Base-by-base conservation (phyloP, 1,284 basidiomycete genomes). In the Cryptococcus sp. region DNA sequence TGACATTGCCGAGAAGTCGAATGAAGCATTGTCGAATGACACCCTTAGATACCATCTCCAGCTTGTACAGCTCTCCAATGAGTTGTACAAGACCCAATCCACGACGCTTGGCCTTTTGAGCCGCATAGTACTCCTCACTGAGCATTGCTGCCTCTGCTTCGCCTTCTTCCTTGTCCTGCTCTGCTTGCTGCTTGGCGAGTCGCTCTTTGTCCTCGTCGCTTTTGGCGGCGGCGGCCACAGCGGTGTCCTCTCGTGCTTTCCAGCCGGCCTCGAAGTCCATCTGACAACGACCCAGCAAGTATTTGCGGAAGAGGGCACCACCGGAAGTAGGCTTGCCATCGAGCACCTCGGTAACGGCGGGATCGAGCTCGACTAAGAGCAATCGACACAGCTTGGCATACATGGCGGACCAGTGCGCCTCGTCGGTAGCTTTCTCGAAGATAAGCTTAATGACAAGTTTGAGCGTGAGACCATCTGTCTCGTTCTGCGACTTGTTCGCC, bases 1-100 rank as follows among this genome's bases (percentile, higher is more conserved):
- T 88, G 59, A 94, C 89, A 74, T 97, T 96, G 63, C 88, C 86
- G 25, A 98, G 83, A 7, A 98, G 85, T 80, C 93, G 93, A 84
- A 93, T 91, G 75, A 98, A 88, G 82, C 94, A 98, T 74, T 92
- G 88, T 80, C 93, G 90, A 88, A 99, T 97, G 80, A 95, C 94
- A 66, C 90, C 86, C 79, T 92, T 90, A 47, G 90, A 92, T 55
- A 96, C 82, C 91, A 96, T 95, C 78, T 89, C 88, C 41, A 97
- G 83, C 82, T 97, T 97, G 88, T 93, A 98, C 58, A 98, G 83
- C 81, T 98, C 94, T 71, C 95, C 94, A 66, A 98, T 96, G 81
- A 99, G 96, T 77, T 91, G 91, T 78, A 98, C 91, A 62, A 98
- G 85, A 83, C 95, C 95, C 23, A 98, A 88, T 78, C 94, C 93